These are phyloP conservation scores for Hygrophoropsis aurantiaca DNA, from an alignment of 768 basidiomycete species.

Conservation along the genomic window DNA sequence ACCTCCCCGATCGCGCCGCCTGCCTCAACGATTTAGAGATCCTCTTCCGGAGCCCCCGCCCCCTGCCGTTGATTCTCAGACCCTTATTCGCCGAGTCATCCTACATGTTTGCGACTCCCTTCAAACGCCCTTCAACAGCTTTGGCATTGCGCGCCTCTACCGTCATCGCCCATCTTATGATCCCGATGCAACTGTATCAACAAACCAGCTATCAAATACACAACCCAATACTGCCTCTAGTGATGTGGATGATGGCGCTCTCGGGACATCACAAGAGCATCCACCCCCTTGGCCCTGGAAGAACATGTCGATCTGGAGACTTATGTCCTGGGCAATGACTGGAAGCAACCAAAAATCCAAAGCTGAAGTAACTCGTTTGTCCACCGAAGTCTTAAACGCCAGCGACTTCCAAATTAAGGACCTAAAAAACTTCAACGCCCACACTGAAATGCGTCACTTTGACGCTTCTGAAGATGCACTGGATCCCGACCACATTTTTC, in stretches of 20 bases:
- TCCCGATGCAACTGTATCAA: background rate
- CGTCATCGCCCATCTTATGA: conserved; percentile 4
- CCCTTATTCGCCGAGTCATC: conserved; percentile 6
- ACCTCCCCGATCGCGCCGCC: background rate
- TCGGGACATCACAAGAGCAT: too few species aligned
- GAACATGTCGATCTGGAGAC: conserved; percentile 17
- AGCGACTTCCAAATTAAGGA: conserved; percentile 21
- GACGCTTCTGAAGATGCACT: background rate
- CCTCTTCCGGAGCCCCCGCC: conserved; percentile 12
- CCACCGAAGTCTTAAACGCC: conserved; percentile 23
- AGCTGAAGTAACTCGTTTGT: conserved; percentile 21
- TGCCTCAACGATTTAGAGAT: conserved; percentile 12
- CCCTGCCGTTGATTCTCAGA: background rate
- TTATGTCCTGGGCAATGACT: conserved; percentile 32
- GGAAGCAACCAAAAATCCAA: conserved; percentile 26
- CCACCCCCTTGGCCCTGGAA: conserved; percentile 3
- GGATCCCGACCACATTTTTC: background rate
- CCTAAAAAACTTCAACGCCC: conserved; percentile 6
- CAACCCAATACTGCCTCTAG: background rate
- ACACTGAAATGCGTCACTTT: background rate
- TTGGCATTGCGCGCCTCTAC: conserved; percentile 13
- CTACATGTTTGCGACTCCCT: conserved; percentile 13
- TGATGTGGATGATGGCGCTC: background rate
- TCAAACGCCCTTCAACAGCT: conserved; percentile 10
- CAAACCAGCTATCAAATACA: conserved; percentile 1